Percentiles rank a stretch among this genome's conserved stretches.
phyloP scores from a whole-genome alignment of 768 basidiomycete genomes.

The Mycena sanguinolenta region DNA sequence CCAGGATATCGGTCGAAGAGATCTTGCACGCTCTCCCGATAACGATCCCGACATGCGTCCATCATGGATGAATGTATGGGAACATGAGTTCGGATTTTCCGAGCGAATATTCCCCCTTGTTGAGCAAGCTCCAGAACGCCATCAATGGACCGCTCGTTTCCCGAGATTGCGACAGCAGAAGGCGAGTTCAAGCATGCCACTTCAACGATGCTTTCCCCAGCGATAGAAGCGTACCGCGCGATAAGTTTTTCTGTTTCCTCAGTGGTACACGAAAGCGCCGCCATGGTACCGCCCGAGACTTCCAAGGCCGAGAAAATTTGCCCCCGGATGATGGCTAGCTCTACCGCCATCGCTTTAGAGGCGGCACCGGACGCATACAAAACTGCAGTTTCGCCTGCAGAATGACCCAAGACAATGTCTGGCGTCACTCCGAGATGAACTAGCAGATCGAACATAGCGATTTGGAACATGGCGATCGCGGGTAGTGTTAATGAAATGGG shows the following conservation, averaged over 20 bases:
- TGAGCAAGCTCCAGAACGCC: slow-evolving; percentile 45
- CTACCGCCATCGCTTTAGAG: slow-evolving; percentile 55
- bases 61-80: slow-evolving; percentile 58
- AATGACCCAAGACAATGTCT: slow-evolving; percentile 50
- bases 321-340: slow-evolving; percentile 59
- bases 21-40: slow-evolving; percentile 43
- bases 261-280: slow-evolving; percentile 53
- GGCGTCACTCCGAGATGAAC: slow-evolving; percentile 46
- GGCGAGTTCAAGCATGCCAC: slow-evolving; percentile 58
- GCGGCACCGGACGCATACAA: slow-evolving; percentile 60
- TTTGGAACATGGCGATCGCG: slow-evolving; percentile 59
- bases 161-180: slow-evolving; percentile 54
- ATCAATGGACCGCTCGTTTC: slow-evolving; percentile 47
- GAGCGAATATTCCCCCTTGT: slow-evolving; percentile 48
- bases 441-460: slow-evolving; percentile 59
- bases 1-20: slow-evolving; percentile 52
- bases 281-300: slow-evolving; percentile 56
- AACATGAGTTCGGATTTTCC: slow-evolving; percentile 51
- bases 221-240: slow-evolving; percentile 9
- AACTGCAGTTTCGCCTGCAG: slow-evolving; percentile 62
- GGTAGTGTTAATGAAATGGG: slow-evolving; percentile 56
- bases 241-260: slow-evolving; percentile 46
- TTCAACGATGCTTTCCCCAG: slow-evolving; percentile 43
- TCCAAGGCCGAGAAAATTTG: slow-evolving; percentile 51
- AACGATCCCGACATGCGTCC: slow-evolving; percentile 50